phyloP scores from a whole-genome alignment of 345 rosid species.

The Dipteronia sinensis region DNA sequence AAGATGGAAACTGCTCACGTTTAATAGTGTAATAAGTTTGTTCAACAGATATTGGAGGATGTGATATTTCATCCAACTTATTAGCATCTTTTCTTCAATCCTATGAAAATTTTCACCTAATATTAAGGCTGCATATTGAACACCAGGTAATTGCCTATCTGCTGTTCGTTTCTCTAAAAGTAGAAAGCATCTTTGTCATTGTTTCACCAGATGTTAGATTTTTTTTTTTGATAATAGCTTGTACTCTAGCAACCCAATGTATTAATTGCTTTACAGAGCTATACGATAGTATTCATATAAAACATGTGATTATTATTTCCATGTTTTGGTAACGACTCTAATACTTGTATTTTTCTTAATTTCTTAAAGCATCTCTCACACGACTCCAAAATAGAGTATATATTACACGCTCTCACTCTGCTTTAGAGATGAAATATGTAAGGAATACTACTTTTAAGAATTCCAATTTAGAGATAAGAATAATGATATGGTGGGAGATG shows the following conservation, averaged over 20 bases:
- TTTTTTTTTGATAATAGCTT: neutral
- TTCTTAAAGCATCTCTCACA: no score
- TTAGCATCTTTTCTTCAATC: neutral
- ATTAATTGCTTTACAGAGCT: neutral
- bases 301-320: neutral
- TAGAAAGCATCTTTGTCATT: neutral
- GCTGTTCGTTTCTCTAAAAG: neutral
- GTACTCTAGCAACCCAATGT: neutral
- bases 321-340: neutral
- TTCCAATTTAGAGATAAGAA: no score
- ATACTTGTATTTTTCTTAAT: neutral
- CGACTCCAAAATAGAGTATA: no score
- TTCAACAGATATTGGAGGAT: neutral
- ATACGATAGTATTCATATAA: neutral
- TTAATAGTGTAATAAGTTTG: neutral
- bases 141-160: neutral
- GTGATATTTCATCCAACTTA: constrained; percentile 10
- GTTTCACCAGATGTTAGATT: neutral
- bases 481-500: no score
- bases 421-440: no score
- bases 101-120: neutral
- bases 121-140: neutral
- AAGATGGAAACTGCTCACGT: neutral
- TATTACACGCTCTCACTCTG: no score
- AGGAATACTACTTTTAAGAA: no score